Conservation (phyloP, 768 basidiomycete species). For the Punctularia strigosozonata region DNA sequence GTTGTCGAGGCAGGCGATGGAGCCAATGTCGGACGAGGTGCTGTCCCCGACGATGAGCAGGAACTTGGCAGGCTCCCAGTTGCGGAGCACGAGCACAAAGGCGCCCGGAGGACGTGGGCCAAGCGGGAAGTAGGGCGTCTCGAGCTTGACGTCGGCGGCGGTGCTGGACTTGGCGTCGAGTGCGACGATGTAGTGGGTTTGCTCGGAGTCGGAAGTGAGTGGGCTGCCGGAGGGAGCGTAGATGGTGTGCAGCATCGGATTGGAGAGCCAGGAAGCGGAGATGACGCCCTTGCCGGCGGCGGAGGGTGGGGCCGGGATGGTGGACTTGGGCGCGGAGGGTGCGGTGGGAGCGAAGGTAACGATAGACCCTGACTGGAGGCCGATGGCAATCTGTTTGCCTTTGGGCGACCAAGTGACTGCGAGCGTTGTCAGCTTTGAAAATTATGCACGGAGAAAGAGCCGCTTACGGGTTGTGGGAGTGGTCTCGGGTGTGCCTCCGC, state of each 20-base stretch:
- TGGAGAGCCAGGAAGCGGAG: slow-evolving; percentile 57
- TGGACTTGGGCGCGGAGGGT: slow-evolving; percentile 40
- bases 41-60: slow-evolving; percentile 37
- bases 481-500: slow-evolving; percentile 30
- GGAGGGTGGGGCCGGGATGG: slow-evolving; percentile 39
- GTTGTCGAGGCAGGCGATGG: slow-evolving; percentile 23
- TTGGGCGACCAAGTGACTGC: slow-evolving; percentile 80
- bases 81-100: slow-evolving; percentile 24
- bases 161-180: slow-evolving; percentile 30
- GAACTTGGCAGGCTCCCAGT: slow-evolving; percentile 32
- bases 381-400: slow-evolving; percentile 75
- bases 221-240: slow-evolving; percentile 39
- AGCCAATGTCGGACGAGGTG: slow-evolving; percentile 37
- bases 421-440: slow-evolving; percentile 5
- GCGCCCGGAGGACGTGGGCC: slow-evolving; percentile 34
- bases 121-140: slow-evolving; percentile 29
- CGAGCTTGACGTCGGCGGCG: slow-evolving; percentile 25
- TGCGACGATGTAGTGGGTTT: slow-evolving; percentile 27
- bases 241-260: slow-evolving; percentile 54
- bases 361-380: slow-evolving; percentile 58
- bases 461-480: slow-evolving; percentile 51
- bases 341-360: slow-evolving; percentile 51
- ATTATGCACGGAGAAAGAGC: not conserved
- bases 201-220: slow-evolving; percentile 25
- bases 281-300: slow-evolving; percentile 32